Base-by-base conservation (phyloP, 257 asterid species). In the Primulina eburnea region DNA sequence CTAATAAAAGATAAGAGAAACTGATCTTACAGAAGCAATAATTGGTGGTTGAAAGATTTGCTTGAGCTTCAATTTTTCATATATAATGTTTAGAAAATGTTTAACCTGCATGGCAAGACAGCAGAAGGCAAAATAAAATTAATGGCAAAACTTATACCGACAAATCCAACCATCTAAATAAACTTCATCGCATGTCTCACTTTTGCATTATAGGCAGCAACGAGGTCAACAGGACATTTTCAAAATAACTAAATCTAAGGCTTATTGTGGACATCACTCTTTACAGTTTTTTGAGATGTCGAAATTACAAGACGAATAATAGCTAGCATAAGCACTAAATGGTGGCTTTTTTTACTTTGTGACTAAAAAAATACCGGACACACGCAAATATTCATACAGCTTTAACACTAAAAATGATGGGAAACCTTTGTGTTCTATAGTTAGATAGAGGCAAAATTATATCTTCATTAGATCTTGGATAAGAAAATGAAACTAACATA, bases 11-110 rank as follows among this genome's bases (percentile, higher is more conserved):
- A 26, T 20, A 43, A 40, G 62, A 74, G 77, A 72, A 62, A 14
- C 29, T 70, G 66, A 58, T 85, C 99, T 89, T 81, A 94, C 99
- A 11, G 99, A 89, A 69, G 99, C 98, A 77, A 94, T 91, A 61
- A 94, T 94, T 34, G 99, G 97, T 30, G 99, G 99, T 74, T 91
- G 98, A 75, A 91, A 58, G 37, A 93, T 84, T 79, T 93, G 99
- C 86, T 88, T 89, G 83, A 94, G 92, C 96, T 87, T 93, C 90
- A 93, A 84, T 69, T 85, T 94, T 60, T 88, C 96, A 67, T 88
- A 94, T 30, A 94, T 58, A 78, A 77, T 85, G n/a, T 80, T 83
- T 62, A 94, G 81, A 82, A 94, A 84, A 57, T 33, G 69, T 75
- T 80, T 84, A 40, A 91, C 78, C 98, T 94, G 90, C 87, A 78